Conservation (phyloP, 345 rosid genomes). For the Hevea brasiliensis region DNA sequence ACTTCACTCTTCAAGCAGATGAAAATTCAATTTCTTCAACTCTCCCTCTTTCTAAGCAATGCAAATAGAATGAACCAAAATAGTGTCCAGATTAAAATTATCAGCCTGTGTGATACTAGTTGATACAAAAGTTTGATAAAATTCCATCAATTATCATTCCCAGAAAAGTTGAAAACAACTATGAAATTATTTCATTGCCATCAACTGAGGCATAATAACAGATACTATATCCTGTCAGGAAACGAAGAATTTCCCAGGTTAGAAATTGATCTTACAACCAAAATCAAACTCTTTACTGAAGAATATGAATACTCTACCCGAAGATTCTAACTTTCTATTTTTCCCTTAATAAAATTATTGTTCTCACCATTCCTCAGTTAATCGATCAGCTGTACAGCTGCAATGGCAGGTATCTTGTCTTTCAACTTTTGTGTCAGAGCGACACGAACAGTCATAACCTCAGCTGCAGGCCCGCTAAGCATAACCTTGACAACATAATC, state of each 20-base stretch:
- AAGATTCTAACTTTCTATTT: not conserved
- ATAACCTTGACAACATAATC: slow-evolving; percentile 65
- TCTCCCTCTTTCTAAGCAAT: no score
- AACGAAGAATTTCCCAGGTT: not conserved
- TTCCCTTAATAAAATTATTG: slow-evolving; percentile 11
- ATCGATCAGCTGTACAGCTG: slow-evolving; percentile 77
- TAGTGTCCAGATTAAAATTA: no score
- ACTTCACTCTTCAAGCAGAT: no score
- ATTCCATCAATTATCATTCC: not conserved
- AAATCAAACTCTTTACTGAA: no score
- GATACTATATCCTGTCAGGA: not conserved
- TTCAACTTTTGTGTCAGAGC: slow-evolving; percentile 82
- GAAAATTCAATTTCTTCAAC: no score
- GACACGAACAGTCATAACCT: slow-evolving; percentile 87
- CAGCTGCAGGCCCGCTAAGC: slow-evolving; percentile 87
- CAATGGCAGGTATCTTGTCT: slow-evolving; percentile 77
- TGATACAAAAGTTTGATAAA: no score
- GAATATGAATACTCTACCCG: not conserved
- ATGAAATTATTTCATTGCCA: not conserved
- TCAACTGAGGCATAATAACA: not conserved
- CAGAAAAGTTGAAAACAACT: not conserved
- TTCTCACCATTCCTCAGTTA: slow-evolving; percentile 23
- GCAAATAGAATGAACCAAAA: no score
- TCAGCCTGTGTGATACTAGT: no score
- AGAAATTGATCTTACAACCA: not conserved